Conservation (phyloP, 2,329 filamentous ascomycete species). For the Monosporascus sp. region DNA sequence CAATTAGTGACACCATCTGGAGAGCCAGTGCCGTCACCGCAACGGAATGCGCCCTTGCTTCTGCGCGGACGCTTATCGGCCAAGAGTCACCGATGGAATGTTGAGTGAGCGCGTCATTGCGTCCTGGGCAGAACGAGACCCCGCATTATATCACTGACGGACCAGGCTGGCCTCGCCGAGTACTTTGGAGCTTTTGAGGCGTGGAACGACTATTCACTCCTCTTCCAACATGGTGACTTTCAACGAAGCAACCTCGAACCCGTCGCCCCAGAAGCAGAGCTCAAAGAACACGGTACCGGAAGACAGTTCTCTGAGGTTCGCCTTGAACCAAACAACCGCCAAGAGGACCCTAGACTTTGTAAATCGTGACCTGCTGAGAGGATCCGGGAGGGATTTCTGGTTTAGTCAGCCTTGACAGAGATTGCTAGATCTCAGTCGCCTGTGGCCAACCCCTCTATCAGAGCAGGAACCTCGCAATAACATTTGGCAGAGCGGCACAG, state of each 20-base stretch:
- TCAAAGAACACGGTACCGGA: slow-evolving; percentile 1
- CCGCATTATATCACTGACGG: slow-evolving; percentile 1
- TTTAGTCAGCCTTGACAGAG: background rate
- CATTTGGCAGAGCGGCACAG: slow-evolving; percentile 10
- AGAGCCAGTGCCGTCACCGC: slow-evolving; percentile 12
- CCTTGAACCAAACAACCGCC: background rate
- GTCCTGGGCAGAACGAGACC: slow-evolving; percentile 8
- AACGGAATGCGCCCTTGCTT: slow-evolving; percentile 21
- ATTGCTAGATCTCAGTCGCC: background rate
- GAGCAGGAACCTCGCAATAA: slow-evolving; percentile 6
- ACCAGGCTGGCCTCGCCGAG: background rate
- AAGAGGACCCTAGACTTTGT: no score
- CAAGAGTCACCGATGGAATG: slow-evolving; percentile 6
- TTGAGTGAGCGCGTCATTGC: slow-evolving; percentile 6
- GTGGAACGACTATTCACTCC: slow-evolving; percentile 10
- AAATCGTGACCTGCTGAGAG: no score
- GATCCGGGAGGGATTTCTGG: background rate
- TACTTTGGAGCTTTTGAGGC: slow-evolving; percentile 6
- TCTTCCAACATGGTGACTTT: background rate
- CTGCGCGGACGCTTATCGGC: slow-evolving; percentile 12
- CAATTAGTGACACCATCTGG: slow-evolving; percentile 3
- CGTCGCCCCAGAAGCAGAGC: slow-evolving; percentile 2
- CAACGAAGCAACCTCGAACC: slow-evolving; percentile 7
- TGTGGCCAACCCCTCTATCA: slow-evolving; percentile 7
- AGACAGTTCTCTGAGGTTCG: background rate